phyloP scores from a whole-genome alignment of 306 rosid species.

The Cicer cuneatum region DNA sequence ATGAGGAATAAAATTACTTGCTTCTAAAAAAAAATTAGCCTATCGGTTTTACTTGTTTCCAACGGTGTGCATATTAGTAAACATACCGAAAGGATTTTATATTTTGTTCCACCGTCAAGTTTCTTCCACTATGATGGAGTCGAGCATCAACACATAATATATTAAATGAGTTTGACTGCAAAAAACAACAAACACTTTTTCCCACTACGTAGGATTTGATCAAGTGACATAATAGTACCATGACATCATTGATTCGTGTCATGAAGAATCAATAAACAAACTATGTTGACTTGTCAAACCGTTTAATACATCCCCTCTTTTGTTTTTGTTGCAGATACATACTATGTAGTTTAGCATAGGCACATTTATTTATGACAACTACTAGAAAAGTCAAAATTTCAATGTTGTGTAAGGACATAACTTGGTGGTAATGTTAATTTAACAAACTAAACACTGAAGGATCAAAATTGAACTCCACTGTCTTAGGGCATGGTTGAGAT shows the following conservation, averaged over 20 bases:
- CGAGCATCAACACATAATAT: background rate
- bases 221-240: background rate
- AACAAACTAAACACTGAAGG: background rate
- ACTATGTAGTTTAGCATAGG: too few relatives aligned
- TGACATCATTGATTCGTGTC: background rate
- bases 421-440: background rate
- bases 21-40: background rate
- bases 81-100: background rate
- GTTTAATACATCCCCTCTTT: background rate
- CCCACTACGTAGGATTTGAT: background rate
- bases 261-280: background rate
- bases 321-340: too few relatives aligned
- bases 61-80: background rate
- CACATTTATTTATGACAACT: too few relatives aligned
- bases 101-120: background rate
- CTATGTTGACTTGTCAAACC: background rate
- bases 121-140: background rate
- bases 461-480: constrained; percentile 46
- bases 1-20: background rate
- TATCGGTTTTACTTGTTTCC: too few relatives aligned
- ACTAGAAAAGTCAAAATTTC: background rate
- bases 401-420: background rate
- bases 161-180: background rate
- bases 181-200: background rate
- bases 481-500: constrained; percentile 32